Base-by-base conservation (phyloP, 805 yeast genomes). In the Cyberlindnera euphorbiiphila region DNA sequence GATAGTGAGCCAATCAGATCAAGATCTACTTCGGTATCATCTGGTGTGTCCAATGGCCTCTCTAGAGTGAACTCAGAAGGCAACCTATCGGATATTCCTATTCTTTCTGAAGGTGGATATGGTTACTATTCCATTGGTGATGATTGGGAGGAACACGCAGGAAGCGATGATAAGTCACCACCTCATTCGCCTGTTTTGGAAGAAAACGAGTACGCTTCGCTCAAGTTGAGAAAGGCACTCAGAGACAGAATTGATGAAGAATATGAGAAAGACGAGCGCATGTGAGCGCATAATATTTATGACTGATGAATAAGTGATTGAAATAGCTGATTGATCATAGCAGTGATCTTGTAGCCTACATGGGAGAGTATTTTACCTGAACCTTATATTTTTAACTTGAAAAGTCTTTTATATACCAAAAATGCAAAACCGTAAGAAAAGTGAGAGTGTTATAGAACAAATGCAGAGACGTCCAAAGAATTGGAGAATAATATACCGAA, bases 81-180 rank as follows among this genome's bases (percentile, higher is more conserved):
- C 32, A 77, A 82, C 9, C 65, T 76, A 36, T 70, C 85, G 2
- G 78, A 81, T 54, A 70, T 81, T 28, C 86, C 88, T 3, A 69
- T 81, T 57, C 71, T 81, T 19, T 59, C 59, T 13, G 54, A 51
- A 26, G 45, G 48, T 26, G 57, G 57, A 2, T 48, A 42, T 19
- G 37, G 34, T 3, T 35, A 38, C 14, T 37, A 32, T 18, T 23
- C 35, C 6, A 25, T 30, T 4, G 20, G 25, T 13, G 39, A 34
- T 9, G 4, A 19, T 22, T n/a, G n/a, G n/a, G n/a, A n/a, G n/a
- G n/a, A n/a, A n/a, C n/a, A n/a, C n/a, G n/a, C n/a, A n/a, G n/a
- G n/a, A n/a, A n/a, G n/a, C n/a, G n/a, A n/a, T n/a, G n/a, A n/a
- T n/a, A n/a, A n/a, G n/a, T n/a, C n/a, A n/a, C n/a, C n/a, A n/a